These are phyloP conservation scores for Laguncularia racemosa DNA, from an alignment of 345 rosid genomes.

Conservation along the genomic window DNA sequence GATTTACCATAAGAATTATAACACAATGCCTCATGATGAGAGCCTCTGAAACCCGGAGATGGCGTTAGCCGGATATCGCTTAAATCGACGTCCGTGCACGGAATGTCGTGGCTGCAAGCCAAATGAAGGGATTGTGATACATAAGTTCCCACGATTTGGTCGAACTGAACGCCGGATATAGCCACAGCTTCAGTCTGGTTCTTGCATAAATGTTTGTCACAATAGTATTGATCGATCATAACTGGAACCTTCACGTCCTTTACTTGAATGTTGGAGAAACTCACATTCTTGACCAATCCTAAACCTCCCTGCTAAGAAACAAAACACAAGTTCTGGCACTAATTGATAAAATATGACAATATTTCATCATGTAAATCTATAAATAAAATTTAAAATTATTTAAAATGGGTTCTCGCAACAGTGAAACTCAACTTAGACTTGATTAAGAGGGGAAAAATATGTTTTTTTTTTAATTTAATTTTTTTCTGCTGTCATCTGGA, in stretches of 20 bases:
- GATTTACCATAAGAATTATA: slow-evolving; percentile 87
- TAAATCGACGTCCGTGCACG: slow-evolving; percentile 69
- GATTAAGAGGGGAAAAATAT: too few relatives aligned
- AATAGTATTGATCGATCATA: slow-evolving; percentile 79
- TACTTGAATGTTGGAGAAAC: slow-evolving; percentile 70
- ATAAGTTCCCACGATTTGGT: slow-evolving; percentile 59
- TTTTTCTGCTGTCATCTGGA: not conserved
- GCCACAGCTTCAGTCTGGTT: slow-evolving; percentile 73
- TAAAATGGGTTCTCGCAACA: too few relatives aligned
- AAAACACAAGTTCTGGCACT: too few relatives aligned
- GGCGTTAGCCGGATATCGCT: slow-evolving; percentile 53
- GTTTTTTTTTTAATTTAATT: too few relatives aligned
- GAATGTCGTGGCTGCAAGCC: slow-evolving; percentile 65
- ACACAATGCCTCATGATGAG: slow-evolving; percentile 42
- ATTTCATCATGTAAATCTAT: too few relatives aligned
- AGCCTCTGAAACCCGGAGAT: slow-evolving; percentile 22
- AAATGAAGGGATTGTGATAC: slow-evolving; percentile 54
- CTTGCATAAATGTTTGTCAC: slow-evolving; percentile 67
- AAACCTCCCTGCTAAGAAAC: slow-evolving; percentile 47
- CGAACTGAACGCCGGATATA: slow-evolving; percentile 52
- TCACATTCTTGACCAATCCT: slow-evolving; percentile 67
- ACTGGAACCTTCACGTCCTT: slow-evolving; percentile 60
- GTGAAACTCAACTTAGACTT: too few relatives aligned
- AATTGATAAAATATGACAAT: too few relatives aligned
- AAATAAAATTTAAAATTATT: too few relatives aligned